These are phyloP conservation scores for Lindgomyces ingoldianus DNA, from an alignment of 495 filamentous ascomycete genomes.

Conservation along the genomic window DNA sequence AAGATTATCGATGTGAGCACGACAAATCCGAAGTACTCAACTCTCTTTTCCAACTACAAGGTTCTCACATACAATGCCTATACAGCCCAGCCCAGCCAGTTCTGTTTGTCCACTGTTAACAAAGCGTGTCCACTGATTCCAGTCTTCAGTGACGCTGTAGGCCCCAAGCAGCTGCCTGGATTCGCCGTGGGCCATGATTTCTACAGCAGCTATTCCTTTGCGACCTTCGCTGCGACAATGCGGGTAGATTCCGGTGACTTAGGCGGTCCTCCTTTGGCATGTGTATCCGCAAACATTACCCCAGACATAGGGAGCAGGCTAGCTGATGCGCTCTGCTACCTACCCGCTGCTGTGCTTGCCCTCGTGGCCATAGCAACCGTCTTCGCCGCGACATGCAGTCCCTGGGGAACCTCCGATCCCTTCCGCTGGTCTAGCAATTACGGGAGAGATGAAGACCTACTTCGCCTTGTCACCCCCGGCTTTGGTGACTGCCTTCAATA, in stretches of 20 bases:
- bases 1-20: slow-evolving; percentile 68
- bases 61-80: slow-evolving; percentile 75
- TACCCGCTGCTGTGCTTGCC: slow-evolving; percentile 76
- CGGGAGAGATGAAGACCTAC: slow-evolving; percentile 86
- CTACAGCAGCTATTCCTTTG: slow-evolving; percentile 77
- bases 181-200: slow-evolving; percentile 80
- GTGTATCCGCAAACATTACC: slow-evolving; percentile 76
- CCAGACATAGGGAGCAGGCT: slow-evolving; percentile 70
- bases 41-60: slow-evolving; percentile 66
- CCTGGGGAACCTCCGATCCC: slow-evolving; percentile 86
- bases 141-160: slow-evolving; percentile 57
- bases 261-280: slow-evolving; percentile 64
- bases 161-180: slow-evolving; percentile 59
- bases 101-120: slow-evolving; percentile 65
- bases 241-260: slow-evolving; percentile 72
- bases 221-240: slow-evolving; percentile 72
- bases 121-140: slow-evolving; percentile 74
- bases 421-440: slow-evolving; percentile 97
- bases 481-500: slow-evolving; percentile 98
- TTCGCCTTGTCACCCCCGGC: slow-evolving; percentile 90
- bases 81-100: slow-evolving; percentile 50
- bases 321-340: slow-evolving; percentile 68
- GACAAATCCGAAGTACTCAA: slow-evolving; percentile 62
- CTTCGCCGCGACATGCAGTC: slow-evolving; percentile 82
- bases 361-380: slow-evolving; percentile 79